Evolutionary conservation across 805 yeast species (phyloP), one percentile per base, ranked within the genome.

Genomic region (Saccharomyces jurei): DNA sequence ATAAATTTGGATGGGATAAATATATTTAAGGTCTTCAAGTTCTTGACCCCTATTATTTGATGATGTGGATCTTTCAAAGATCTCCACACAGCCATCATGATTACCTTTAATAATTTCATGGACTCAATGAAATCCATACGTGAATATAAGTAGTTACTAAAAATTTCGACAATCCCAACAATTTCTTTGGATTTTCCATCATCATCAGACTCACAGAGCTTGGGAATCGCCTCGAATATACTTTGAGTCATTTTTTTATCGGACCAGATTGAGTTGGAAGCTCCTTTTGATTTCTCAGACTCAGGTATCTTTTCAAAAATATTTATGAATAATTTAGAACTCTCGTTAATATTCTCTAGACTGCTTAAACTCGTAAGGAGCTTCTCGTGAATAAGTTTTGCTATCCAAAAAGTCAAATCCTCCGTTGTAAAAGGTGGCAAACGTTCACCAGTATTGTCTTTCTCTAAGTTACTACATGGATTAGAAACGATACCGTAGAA

Each of bases 31-130:
- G 77, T 74, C 75, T 87, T 84, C 1, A 91, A 74, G 25, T 81
- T 74, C 52, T 79, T 81, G 0, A 86, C 87, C 0, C 86, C 77
- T 61, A 87, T 95, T 1, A 86, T 84, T 63, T 89, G 96, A 54
- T 56, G 77, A 75, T 49, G 71, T 71, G 78, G 73, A 9, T 77
- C 76, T 36, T 72, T 62, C 51, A 87, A 64, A 48, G 81, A 74
- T 1, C 64, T 63, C 89, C 89, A 87, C n/a, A 86, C 62, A 44
- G 75, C 70, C 3, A 75, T 66, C 32, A 80, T 63, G 11, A 69
- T 54, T 1, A 57, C 47, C 48, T 65, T 65, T 10, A 68, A 44
- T 10, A 61, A 54, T 50, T 53, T 59, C 46, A 59, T 60, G 13
- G 66, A 57, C 36, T 63, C 64, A n/a, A 63, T 50, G 10, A 64